Evolutionary conservation across 306 rosid species (phyloP), one percentile per base, ranked within the genome.

Genomic region (Malus sieversii): DNA sequence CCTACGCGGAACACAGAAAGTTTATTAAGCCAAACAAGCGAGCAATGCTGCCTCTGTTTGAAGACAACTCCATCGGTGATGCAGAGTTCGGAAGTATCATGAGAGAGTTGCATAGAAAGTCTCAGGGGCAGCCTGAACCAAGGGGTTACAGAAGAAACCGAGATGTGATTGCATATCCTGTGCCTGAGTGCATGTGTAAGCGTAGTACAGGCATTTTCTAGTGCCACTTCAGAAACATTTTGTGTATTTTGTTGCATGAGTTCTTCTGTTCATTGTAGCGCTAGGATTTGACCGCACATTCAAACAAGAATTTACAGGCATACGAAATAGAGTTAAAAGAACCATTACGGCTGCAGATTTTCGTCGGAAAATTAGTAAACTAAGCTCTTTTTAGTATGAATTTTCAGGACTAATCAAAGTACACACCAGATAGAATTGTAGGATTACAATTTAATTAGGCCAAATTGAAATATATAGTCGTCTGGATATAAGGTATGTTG

Each of bases 11-110:
- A 20, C 86, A 88, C 11, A 80, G 85, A 42, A 88, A 88, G 76
- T 88, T 79, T 68, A 84, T 88, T 61, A 84, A 72, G 82, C 92
- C 92, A 0, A 86, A 88, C 84, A 88, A 88, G 79, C 33, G 82
- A 76, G 79, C 78, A 0, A 78, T 88, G 86, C 46, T 88, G 27
- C 82, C 67, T 13, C 40, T 81, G 59, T 78, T 83, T 11, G 81
- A 81, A 22, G 82, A 88, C 52, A 12, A 19, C 65, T 68, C 82
- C 9, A 76, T 86, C 18, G 52, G 84, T n/a, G 92, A 88, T 16
- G 86, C 12, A 18, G 84, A 82, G 67, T 67, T 86, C 1, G 66
- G 85, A 33, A 57, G 52, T 46, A 74, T 78, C 11, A 29, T 78
- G 77, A 86, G 80, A 70, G 84, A 78, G 55, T 18, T 88, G 71